Evolutionary conservation across 257 asterid species (phyloP).

Genomic region (Plantago ovata): DNA sequence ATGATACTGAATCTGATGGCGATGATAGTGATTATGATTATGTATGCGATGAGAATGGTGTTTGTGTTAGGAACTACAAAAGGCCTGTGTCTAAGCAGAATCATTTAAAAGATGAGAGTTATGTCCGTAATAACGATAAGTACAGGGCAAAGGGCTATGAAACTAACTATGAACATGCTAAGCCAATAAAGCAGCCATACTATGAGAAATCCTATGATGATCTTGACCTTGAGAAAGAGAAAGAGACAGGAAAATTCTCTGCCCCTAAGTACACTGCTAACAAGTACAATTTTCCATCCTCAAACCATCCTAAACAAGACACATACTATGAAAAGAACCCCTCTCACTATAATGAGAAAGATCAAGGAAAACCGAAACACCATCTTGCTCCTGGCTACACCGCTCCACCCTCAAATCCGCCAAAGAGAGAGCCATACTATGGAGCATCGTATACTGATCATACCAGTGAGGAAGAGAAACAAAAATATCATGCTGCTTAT

Average conservation of each 20-base stretch:
- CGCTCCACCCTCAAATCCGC: no score
- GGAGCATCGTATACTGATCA: no score
- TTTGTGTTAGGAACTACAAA: neutral
- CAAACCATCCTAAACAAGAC: neutral
- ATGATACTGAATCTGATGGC: neutral
- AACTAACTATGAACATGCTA: neutral
- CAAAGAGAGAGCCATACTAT: no score
- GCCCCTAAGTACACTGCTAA: conserved; percentile 3
- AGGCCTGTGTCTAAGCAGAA: conserved; percentile 11
- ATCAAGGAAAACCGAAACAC: no score
- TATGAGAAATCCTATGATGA: neutral
- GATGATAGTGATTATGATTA: conserved; percentile 17
- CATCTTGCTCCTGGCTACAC: no score
- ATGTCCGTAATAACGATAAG: neutral
- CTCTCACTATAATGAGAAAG: conserved; percentile 1
- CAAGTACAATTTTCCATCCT: neutral
- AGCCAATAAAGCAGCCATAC: conserved; percentile 5
- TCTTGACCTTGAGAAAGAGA: conserved; percentile 2
- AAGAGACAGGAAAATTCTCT: neutral
- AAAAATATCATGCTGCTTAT: no score
- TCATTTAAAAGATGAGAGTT: neutral
- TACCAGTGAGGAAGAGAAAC: no score
- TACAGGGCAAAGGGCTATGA: neutral
- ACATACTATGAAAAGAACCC: conserved; percentile 5
- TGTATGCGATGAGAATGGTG: conserved; percentile 8